Conservation (phyloP, 345 rosid species). For the Sonneratia alba region DNA sequence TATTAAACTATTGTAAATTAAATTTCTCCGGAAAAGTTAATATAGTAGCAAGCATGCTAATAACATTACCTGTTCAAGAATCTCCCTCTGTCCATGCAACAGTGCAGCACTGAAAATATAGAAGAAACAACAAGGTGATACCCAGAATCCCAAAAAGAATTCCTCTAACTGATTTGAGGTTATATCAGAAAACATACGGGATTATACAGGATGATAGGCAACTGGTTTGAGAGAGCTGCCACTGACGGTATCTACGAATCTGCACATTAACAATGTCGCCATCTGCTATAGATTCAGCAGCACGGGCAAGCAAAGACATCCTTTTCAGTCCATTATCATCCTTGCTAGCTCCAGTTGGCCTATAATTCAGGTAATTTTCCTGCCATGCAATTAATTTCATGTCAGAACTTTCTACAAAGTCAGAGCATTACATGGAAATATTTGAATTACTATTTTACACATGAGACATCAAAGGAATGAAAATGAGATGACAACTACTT, state of each 20-base stretch:
- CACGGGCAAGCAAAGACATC: constrained; percentile 65
- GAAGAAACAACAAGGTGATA: constrained; percentile 4
- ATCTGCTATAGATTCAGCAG: constrained; percentile 90
- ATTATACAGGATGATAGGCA: constrained; percentile 71
- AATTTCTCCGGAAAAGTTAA: neutral
- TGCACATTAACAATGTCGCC: constrained; percentile 92
- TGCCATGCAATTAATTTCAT: constrained; percentile 20
- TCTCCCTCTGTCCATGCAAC: constrained; percentile 83
- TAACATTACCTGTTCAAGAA: constrained; percentile 59
- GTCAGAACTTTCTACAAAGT: neutral
- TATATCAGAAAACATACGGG: constrained; percentile 55
- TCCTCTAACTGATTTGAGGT: neutral
- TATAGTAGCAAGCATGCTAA: neutral
- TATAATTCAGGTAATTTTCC: constrained; percentile 93
- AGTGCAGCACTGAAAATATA: constrained; percentile 64
- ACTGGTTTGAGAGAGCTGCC: constrained; percentile 85
- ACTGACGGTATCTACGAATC: constrained; percentile 86
- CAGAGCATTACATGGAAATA: constrained; percentile 1
- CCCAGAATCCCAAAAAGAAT: constrained; percentile 8
- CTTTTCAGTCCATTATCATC: constrained; percentile 69
- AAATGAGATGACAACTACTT: neutral
- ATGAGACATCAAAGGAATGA: neutral
- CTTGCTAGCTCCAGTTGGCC: constrained; percentile 56
- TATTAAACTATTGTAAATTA: neutral
- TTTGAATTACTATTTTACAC: neutral